phyloP scores from a whole-genome alignment of 106 monocot genomes.

The Phalaenopsis equestris region DNA sequence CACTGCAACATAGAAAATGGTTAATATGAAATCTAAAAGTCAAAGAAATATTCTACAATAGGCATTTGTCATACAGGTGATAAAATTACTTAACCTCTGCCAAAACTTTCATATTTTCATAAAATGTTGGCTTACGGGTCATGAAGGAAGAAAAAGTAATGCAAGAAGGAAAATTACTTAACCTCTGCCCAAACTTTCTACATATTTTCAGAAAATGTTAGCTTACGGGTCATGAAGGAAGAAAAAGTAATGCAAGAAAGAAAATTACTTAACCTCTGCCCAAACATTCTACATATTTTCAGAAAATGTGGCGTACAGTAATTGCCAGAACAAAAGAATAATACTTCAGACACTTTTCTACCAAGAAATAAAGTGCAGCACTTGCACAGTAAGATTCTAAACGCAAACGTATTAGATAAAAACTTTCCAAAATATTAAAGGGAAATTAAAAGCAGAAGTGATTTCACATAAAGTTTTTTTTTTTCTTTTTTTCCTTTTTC shows the following conservation, averaged over 20 bases:
- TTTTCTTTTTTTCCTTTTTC: too few species aligned
- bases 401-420: too few species aligned
- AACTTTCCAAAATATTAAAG: too few species aligned
- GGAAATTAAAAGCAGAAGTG: neutral
- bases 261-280: neutral
- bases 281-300: neutral
- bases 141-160: too few species aligned
- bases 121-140: too few species aligned
- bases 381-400: too few species aligned
- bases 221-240: too few species aligned
- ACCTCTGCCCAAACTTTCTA: too few species aligned
- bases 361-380: neutral
- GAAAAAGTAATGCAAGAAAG: neutral
- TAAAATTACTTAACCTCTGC: neutral
- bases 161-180: too few species aligned
- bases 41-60: neutral
- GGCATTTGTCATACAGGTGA: constrained; percentile 4
- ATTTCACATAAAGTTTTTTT: neutral
- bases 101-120: too few species aligned
- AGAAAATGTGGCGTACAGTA: neutral
- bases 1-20: constrained; percentile 37
- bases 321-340: neutral
- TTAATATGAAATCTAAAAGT: neutral
- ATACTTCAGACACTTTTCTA: neutral
- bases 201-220: too few species aligned